A percentile compares a stretch with the other conserved stretches of the same genome.
These are phyloP conservation scores for Smallanthus sonchifolius DNA, from an alignment of 129 eudicot genomes.

Conservation along the genomic window DNA sequence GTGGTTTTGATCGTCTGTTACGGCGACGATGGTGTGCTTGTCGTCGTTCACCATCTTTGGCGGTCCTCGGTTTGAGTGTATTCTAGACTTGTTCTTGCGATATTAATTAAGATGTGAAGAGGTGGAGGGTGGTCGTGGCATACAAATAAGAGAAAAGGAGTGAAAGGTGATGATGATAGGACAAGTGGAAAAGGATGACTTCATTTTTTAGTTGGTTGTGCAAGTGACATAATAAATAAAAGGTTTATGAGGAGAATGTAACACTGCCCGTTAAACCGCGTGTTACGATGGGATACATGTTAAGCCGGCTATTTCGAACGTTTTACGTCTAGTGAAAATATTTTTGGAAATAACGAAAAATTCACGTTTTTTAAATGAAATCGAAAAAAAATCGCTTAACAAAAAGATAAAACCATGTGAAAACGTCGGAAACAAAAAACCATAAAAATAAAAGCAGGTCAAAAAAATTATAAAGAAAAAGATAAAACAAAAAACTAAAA, in stretches of 20 bases:
- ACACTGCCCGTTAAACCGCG: no score
- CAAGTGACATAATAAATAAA: not conserved
- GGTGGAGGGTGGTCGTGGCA: slow-evolving; percentile 27
- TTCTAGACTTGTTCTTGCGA: not conserved
- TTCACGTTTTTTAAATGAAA: no score
- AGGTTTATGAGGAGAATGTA: no score
- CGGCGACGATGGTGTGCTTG: not conserved
- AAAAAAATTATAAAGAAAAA: no score
- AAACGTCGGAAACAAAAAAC: no score
- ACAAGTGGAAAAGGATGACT: slow-evolving; percentile 27
- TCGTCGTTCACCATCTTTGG: slow-evolving; percentile 8
- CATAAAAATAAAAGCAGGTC: no score
- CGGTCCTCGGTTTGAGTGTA: not conserved
- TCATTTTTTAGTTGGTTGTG: not conserved
- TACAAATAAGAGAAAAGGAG: not conserved
- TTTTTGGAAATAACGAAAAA: no score
- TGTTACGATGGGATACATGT: no score
- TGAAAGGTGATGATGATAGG: slow-evolving; percentile 3
- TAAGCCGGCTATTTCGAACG: no score
- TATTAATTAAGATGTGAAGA: not conserved
- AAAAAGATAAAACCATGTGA: no score
- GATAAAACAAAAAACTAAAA: no score
- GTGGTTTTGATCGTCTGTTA: not conserved
- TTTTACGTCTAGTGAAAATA: not conserved
- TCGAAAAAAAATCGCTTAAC: no score